Percentiles rank a stretch among this genome's conserved stretches.
Conservation (phyloP, 2,329 filamentous ascomycete genomes). For the Epichloe coenophiala region DNA sequence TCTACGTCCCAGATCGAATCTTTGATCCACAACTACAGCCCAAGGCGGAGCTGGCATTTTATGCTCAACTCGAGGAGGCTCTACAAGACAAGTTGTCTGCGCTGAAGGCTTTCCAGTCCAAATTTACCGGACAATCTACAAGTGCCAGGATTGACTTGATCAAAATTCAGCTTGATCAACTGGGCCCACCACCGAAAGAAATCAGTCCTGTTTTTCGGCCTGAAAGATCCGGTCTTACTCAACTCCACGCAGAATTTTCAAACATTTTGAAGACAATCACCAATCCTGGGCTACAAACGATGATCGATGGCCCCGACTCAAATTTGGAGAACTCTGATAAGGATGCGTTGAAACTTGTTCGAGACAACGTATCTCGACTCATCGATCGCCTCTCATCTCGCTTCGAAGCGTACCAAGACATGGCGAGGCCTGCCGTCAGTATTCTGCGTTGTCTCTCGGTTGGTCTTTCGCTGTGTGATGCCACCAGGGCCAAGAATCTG, state of each 20-base stretch:
- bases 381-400: constrained; percentile 53
- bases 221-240: constrained; percentile 47
- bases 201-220: constrained; percentile 61
- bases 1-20: constrained; percentile 76
- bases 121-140: constrained; percentile 53
- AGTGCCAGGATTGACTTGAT: constrained; percentile 54
- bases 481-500: constrained; percentile 27
- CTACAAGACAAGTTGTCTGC: constrained; percentile 45
- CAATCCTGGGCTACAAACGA: constrained; percentile 16
- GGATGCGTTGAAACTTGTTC: constrained; percentile 34
- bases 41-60: constrained; percentile 49
- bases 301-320: constrained; percentile 9
- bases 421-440: constrained; percentile 63
- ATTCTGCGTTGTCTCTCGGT: constrained; percentile 69
- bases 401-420: constrained; percentile 73
- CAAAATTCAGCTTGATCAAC: constrained; percentile 42
- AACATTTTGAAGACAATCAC: constrained; percentile 58
- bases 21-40: constrained; percentile 67
- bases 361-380: constrained; percentile 51
- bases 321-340: constrained; percentile 9
- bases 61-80: constrained; percentile 38
- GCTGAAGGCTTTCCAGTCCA: constrained; percentile 50
- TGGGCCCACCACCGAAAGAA: constrained; percentile 54
- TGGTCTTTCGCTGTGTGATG: constrained; percentile 51
- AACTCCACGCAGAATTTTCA: constrained; percentile 71